phyloP scores from a whole-genome alignment of 129 eudicot species.

The Flaveria trinervia region DNA sequence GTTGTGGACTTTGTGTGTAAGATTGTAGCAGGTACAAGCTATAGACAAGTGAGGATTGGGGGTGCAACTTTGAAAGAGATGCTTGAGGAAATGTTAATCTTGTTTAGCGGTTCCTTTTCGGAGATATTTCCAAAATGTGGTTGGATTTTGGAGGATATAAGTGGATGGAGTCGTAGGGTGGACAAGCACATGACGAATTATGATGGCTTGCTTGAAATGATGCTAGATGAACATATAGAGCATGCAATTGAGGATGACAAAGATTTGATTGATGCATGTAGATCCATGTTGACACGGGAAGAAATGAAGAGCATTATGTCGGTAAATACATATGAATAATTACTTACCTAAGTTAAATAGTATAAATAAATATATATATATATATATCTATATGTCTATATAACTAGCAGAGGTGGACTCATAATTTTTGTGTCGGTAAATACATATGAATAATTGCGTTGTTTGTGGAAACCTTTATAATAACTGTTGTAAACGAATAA shows the following conservation, averaged over 20 bases:
- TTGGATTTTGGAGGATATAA: not conserved
- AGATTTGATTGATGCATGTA: conserved; percentile 13
- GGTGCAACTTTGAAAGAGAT: not conserved
- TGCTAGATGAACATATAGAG: conserved; percentile 4
- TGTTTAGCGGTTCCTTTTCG: not conserved
- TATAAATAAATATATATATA: too few relatives aligned
- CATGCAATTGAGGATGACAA: not conserved
- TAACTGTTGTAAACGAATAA: not conserved
- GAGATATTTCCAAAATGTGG: not conserved
- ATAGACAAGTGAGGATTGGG: not conserved
- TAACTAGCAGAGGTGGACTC: too few relatives aligned
- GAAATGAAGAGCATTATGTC: not conserved
- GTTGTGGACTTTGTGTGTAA: not conserved
- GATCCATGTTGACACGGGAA: not conserved
- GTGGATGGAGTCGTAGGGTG: not conserved
- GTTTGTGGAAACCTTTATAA: not conserved
- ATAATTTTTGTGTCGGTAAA: too few relatives aligned
- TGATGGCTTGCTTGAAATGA: not conserved
- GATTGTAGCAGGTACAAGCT: not conserved
- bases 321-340: too few relatives aligned
- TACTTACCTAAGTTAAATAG: too few relatives aligned
- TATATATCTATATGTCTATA: too few relatives aligned
- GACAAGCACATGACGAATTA: not conserved
- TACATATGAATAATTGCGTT: too few relatives aligned
- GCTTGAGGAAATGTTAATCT: not conserved